Evolutionary conservation across 257 asterid species (phyloP), one percentile per base, ranked within the genome.

Genomic region (Catharanthus roseus): DNA sequence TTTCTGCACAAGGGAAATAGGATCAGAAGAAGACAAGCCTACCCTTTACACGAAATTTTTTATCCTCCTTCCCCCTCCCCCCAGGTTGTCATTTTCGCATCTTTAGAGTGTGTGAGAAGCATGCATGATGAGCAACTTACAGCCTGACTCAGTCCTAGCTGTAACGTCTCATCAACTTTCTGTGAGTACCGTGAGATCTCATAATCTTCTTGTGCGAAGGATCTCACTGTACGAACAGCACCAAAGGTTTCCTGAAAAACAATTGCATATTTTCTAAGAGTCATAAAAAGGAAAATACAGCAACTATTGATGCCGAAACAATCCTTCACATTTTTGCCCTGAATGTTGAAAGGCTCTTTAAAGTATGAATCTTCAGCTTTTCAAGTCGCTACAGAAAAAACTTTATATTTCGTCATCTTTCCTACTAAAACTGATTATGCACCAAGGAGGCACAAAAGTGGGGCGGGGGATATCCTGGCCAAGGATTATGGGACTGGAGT

Each of bases 181-280:
- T 76, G 88, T 23, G 93, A 82, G 75, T 90, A 90, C 65, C 92
- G 89, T 62, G 89, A 73, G 63, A 71, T 80, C 83, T 88, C 95
- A 53, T 82, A 86, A 45, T 81, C 83, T 77, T 90, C 96, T 74
- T 86, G 95, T n/a, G 96, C 93, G 82, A 90, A 90, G 69, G 96
- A 90, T 82, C 95, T 85, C 70, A 90, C 96, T 1, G 96, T 90
- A 57, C 95, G 93, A 67, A 90, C 69, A 1, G 96, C 96, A 62
- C 96, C 91, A 77, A 88, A 88, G 4, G 89, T 80, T 90, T 90
- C 96, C 95, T 90, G 71, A 60, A 82, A 21, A 60, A 57, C 70
- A 64, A 54, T 38, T 31, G 31, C 68, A 76, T 16, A 63, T 29
- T 45, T 68, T 60, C 55, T 74, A 33, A 47, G 55, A 49, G 53